Percentiles rank a stretch among this genome's conserved stretches.
phyloP scores from a whole-genome alignment of 225 moss, liverwort and hornwort species.

The Polytrichum commune region DNA sequence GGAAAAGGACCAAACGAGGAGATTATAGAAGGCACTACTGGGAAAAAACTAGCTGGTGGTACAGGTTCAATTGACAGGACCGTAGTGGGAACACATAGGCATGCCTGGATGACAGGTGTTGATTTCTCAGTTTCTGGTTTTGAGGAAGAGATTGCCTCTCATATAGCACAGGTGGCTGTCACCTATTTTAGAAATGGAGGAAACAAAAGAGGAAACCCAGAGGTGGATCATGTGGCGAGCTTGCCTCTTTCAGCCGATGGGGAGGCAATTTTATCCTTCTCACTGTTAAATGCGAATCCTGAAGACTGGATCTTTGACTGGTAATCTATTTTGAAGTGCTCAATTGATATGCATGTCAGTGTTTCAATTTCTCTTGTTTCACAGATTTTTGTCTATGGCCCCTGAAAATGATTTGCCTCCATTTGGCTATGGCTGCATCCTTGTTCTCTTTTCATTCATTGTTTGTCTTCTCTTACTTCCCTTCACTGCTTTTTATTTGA shows the following conservation, averaged over 20 bases:
- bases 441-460: too few species aligned
- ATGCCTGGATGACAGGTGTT: constrained; percentile 72
- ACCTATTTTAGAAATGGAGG: constrained; percentile 69
- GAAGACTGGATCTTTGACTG: constrained; percentile 91
- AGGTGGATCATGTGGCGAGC: constrained; percentile 39
- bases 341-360: not conserved
- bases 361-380: constrained; percentile 5
- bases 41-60: constrained; percentile 1
- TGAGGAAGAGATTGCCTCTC: constrained; percentile 42
- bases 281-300: constrained; percentile 88
- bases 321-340: constrained; percentile 26
- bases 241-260: constrained; percentile 96
- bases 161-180: constrained; percentile 55
- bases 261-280: constrained; percentile 84
- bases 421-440: too few species aligned
- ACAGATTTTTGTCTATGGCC: too few species aligned
- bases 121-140: constrained; percentile 26
- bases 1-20: constrained; percentile 18
- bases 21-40: not conserved
- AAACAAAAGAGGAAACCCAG: constrained; percentile 30
- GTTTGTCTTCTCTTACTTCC: too few species aligned
- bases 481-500: too few species aligned
- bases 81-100: constrained; percentile 86
- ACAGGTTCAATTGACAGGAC: constrained; percentile 35
- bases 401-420: too few species aligned